Evolutionary conservation across 2,329 filamentous ascomycete genomes (phyloP).

Genomic region (Beauveria sp.): DNA sequence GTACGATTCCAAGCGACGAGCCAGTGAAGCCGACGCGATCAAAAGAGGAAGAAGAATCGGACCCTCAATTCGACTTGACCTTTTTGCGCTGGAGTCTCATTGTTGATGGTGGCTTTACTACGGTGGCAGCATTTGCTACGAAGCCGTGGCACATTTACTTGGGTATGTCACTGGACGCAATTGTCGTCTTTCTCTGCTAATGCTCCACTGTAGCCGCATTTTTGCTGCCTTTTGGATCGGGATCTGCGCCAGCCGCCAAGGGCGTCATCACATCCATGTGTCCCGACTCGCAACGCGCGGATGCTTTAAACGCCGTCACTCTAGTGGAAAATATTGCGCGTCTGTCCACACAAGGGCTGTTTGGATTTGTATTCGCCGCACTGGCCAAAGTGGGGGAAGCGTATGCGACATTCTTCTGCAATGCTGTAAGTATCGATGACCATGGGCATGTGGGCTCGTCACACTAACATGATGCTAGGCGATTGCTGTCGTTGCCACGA

Average conservation of each 20-base stretch:
- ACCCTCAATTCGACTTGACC: slow-evolving; percentile 56
- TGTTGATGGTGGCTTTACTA: slow-evolving; percentile 57
- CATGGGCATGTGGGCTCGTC: background rate
- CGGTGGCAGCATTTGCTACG: slow-evolving; percentile 53
- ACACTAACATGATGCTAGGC: slow-evolving; percentile 29
- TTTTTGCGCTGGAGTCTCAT: slow-evolving; percentile 61
- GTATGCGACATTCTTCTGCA: slow-evolving; percentile 59
- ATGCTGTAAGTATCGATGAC: slow-evolving; percentile 41
- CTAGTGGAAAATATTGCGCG: slow-evolving; percentile 62
- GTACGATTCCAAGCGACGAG: slow-evolving; percentile 31
- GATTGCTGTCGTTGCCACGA: slow-evolving; percentile 39
- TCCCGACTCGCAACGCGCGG: slow-evolving; percentile 49
- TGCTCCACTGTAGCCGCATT: slow-evolving; percentile 39
- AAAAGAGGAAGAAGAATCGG: slow-evolving; percentile 28
- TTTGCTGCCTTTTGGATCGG: slow-evolving; percentile 60
- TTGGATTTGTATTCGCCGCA: slow-evolving; percentile 59
- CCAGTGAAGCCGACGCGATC: slow-evolving; percentile 29
- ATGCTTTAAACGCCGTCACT: slow-evolving; percentile 62
- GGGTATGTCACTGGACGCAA: slow-evolving; percentile 25
- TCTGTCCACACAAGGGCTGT: slow-evolving; percentile 55
- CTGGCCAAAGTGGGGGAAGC: slow-evolving; percentile 53
- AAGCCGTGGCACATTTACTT: slow-evolving; percentile 63
- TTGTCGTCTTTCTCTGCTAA: background rate
- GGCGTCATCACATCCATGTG: slow-evolving; percentile 69
- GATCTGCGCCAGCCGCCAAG: slow-evolving; percentile 62